phyloP scores from a whole-genome alignment of 257 asterid genomes.

The Avicennia marina region DNA sequence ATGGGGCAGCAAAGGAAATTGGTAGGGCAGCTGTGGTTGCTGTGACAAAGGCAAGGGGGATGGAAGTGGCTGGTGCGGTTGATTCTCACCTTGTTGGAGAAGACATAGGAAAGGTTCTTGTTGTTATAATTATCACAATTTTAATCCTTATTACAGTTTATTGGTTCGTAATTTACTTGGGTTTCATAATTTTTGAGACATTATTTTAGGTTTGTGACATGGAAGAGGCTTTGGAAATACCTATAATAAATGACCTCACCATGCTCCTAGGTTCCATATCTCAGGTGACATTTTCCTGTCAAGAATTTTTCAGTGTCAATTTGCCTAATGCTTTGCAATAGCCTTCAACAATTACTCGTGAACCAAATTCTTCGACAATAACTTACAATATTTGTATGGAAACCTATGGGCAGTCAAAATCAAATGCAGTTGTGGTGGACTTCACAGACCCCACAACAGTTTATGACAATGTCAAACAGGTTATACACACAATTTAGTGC shows the following conservation, averaged over 20 bases:
- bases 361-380: no score
- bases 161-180: background rate
- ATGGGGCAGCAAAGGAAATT: conserved; percentile 89
- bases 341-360: no score
- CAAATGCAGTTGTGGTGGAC: conserved; percentile 70
- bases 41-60: conserved; percentile 80
- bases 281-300: conserved; percentile 40
- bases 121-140: background rate
- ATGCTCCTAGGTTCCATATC: conserved; percentile 90
- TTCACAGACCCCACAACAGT: conserved; percentile 82
- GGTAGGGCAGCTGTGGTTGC: conserved; percentile 90
- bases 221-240: conserved; percentile 89
- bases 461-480: conserved; percentile 91
- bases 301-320: background rate
- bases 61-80: conserved; percentile 89
- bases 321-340: background rate
- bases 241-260: conserved; percentile 73
- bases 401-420: conserved; percentile 47
- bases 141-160: no score
- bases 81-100: conserved; percentile 69
- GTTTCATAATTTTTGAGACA: background rate
- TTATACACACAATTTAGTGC: no score
- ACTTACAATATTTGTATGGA: background rate
- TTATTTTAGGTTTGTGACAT: conserved; percentile 59
- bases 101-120: conserved; percentile 70